Conservation (phyloP, 2,329 filamentous ascomycete species). For the Zarea fungicola region DNA sequence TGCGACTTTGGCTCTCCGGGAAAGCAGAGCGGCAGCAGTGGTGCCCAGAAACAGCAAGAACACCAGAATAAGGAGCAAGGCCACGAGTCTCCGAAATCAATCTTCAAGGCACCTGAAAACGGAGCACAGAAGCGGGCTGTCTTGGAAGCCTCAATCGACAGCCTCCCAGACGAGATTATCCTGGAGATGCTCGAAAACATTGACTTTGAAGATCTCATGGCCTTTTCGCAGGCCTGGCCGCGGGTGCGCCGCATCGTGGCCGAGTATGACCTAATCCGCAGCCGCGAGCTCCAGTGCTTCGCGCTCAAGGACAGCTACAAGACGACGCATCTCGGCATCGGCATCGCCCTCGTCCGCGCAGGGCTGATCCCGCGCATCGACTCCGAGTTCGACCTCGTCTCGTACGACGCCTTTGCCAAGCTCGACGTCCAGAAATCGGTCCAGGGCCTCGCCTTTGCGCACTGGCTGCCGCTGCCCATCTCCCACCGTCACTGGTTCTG, state of each 20-base stretch:
- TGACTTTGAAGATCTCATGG: conserved; percentile 31
- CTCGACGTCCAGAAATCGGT: conserved; percentile 35
- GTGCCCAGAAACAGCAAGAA: not conserved
- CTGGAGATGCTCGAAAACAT: conserved; percentile 29
- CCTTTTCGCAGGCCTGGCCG: conserved; percentile 32
- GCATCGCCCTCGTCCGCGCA: conserved; percentile 25
- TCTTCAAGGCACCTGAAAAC: not conserved
- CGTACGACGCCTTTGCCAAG: conserved; percentile 32
- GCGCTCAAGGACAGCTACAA: conserved; percentile 37
- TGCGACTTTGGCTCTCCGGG: too few relatives aligned
- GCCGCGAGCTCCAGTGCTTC: conserved; percentile 43
- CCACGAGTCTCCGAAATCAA: not conserved
- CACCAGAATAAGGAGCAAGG: not conserved
- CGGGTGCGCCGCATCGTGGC: conserved; percentile 29
- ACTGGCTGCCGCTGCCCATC: conserved; percentile 44
- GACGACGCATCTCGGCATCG: conserved; percentile 37
- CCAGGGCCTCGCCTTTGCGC: conserved; percentile 34
- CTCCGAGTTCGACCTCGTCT: conserved; percentile 47
- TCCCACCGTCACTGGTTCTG: conserved; percentile 39
- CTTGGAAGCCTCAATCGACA: conserved; percentile 18
- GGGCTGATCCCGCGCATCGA: conserved; percentile 25
- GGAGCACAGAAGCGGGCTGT: not conserved
- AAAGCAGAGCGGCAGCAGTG: too few relatives aligned
- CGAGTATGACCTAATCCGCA: conserved; percentile 32
- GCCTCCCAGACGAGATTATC: conserved; percentile 37